Percentiles rank a stretch among this genome's conserved stretches.
Evolutionary conservation across 305 asterid genomes (phyloP).

Genomic region (Lippia alba): DNA sequence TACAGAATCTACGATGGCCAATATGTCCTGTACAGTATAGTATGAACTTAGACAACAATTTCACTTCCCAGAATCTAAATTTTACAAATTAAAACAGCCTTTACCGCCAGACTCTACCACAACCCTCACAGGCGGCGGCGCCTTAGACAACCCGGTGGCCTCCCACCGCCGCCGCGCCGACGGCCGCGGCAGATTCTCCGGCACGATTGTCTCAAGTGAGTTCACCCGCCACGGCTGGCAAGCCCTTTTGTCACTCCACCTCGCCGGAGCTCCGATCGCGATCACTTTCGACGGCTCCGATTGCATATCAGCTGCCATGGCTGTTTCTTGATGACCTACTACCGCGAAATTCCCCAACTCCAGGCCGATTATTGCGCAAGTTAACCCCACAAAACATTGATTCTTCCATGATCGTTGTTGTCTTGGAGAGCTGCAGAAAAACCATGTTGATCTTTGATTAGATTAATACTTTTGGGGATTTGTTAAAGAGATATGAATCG

Average conservation of each 20-base stretch:
- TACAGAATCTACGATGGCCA: neutral
- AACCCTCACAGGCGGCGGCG: constrained; percentile 46
- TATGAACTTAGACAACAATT: neutral
- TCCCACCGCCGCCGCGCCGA: constrained; percentile 64
- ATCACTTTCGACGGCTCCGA: constrained; percentile 14
- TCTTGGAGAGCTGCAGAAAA: constrained; percentile 39
- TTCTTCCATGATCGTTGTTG: constrained; percentile 55
- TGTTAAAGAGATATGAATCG: too few species aligned
- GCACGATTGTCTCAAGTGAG: constrained; percentile 79
- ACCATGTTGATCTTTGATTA: neutral
- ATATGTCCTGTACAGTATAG: constrained; percentile 6
- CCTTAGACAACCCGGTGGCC: constrained; percentile 42
- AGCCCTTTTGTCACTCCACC: constrained; percentile 72
- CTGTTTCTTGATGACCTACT: constrained; percentile 38
- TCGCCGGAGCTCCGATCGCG: constrained; percentile 1
- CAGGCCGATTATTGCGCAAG: constrained; percentile 51
- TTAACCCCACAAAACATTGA: constrained; percentile 49
- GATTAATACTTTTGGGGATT: neutral
- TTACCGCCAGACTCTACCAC: constrained; percentile 31
- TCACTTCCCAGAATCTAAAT: neutral
- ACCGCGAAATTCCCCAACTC: constrained; percentile 37
- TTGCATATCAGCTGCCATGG: constrained; percentile 46
- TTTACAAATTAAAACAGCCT: constrained; percentile 54
- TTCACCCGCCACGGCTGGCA: constrained; percentile 75
- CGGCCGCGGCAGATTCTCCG: constrained; percentile 81